These are phyloP conservation scores for Aspergillus bertholletiae DNA, from an alignment of 495 filamentous ascomycete genomes.

Conservation along the genomic window DNA sequence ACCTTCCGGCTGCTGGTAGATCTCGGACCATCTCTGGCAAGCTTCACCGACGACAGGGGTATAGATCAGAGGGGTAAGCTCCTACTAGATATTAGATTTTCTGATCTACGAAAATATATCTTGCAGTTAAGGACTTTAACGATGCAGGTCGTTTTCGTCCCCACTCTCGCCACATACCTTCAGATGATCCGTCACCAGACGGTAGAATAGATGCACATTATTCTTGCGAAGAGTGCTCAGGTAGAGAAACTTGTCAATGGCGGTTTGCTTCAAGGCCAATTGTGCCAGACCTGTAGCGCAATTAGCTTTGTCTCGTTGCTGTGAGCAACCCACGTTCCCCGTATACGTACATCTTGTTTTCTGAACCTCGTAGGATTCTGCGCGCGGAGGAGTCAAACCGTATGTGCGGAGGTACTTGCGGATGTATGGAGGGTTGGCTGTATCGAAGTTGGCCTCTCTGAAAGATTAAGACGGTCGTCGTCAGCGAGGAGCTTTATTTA, in stretches of 20 bases:
- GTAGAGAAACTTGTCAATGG: constrained; percentile 94
- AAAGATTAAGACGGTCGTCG: neutral
- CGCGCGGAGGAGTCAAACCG: constrained; percentile 65
- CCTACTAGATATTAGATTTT: constrained; percentile 38
- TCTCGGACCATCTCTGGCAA: constrained; percentile 90
- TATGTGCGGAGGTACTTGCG: constrained; percentile 68
- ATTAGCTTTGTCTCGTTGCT: constrained; percentile 10
- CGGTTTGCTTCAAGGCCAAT: constrained; percentile 71
- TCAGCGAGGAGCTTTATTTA: neutral
- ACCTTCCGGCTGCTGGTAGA: constrained; percentile 94
- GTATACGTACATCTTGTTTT: constrained; percentile 58
- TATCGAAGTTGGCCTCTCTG: constrained; percentile 54
- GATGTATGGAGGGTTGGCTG: constrained; percentile 58
- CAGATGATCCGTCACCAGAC: constrained; percentile 85
- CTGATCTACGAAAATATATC: neutral
- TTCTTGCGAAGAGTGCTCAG: constrained; percentile 81
- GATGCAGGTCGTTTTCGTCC: neutral
- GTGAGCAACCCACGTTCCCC: neutral
- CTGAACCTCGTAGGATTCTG: constrained; percentile 68
- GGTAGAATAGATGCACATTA: constrained; percentile 93
- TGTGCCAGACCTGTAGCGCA: constrained; percentile 55
- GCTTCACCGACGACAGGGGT: constrained; percentile 97
- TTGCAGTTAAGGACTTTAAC: neutral
- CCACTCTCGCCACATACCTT: constrained; percentile 44
- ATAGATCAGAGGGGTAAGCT: constrained; percentile 93